Conservation (phyloP, 2,329 filamentous ascomycete species). For the Cadophora gregata region DNA sequence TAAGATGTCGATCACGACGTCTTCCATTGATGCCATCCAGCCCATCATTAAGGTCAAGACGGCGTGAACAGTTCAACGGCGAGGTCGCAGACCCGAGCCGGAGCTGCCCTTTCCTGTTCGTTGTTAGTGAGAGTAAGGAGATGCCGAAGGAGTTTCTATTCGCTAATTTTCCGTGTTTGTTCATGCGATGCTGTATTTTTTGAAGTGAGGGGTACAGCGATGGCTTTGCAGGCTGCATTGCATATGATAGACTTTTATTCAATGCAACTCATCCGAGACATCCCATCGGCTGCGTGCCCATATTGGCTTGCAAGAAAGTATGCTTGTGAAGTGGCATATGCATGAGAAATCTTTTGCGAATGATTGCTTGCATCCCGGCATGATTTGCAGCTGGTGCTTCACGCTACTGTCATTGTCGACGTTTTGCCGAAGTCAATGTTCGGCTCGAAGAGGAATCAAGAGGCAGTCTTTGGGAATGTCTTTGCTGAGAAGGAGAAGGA, state of each 20-base stretch:
- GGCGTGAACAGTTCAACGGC: not conserved
- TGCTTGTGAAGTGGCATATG: not conserved
- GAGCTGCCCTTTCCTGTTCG: not conserved
- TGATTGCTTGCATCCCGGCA: not conserved
- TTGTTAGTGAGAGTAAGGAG: not conserved
- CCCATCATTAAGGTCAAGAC: not conserved
- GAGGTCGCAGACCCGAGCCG: constrained; percentile 1
- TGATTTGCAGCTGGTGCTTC: not conserved
- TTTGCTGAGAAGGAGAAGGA: not conserved
- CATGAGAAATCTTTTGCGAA: not conserved
- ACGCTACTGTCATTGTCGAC: not conserved
- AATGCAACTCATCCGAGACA: not conserved
- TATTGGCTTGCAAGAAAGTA: not conserved
- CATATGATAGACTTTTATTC: not conserved
- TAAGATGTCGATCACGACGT: not conserved
- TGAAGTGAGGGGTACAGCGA: not conserved
- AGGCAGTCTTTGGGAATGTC: not conserved
- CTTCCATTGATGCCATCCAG: not conserved
- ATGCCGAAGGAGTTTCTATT: not conserved
- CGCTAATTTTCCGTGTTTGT: not conserved
- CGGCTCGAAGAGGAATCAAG: not conserved
- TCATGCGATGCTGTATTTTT: not conserved
- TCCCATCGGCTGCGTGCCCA: not conserved
- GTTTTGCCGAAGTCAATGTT: not conserved
- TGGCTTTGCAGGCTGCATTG: not conserved